Base-by-base conservation (phyloP, 495 filamentous ascomycete species). In the Hypoxylon fuscum region DNA sequence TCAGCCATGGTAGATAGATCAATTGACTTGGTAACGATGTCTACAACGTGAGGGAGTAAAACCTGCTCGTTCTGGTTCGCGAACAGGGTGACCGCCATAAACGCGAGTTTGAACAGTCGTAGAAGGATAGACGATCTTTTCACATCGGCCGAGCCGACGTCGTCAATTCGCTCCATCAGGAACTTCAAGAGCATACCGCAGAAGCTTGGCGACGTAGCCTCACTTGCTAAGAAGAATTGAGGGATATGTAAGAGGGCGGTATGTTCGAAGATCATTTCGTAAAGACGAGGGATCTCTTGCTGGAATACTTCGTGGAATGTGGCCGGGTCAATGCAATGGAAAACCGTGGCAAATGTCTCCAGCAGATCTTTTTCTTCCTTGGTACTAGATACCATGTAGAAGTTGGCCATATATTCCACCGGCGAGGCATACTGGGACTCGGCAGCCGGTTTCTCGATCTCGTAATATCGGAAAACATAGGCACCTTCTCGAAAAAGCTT, bases 261-360 rank as follows among this genome's bases (percentile, higher is more conserved):
- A 75, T 99, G 94, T 61, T 97, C 91, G 73, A 98, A 97, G 81
- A 96, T 97, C 82, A 98, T 96, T 43, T 96, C 90, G 71, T 98
- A 97, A 8, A 99, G 86, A 66, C 90, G 91, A 22, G 94, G 94
- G 54, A 99, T 98, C 76, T 98, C 94, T 9, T 92, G 90, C 64
- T 96, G 91, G 73, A 99, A 99, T 20, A 99, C 92, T 76, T 99
- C 96, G 68, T 99, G 91, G 68, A 99, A 99, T 2, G 93, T 97
- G 1, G 96, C 96, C 3, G 95, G 96, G 70, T 99, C 96, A 66
- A 99, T 96, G 75, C 92, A 95, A 69, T 99, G 95, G 69, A 99
- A 99, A 11, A 98, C 92, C 0, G 95, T 98, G 7, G 94, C 96
- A 65, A 99, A 99, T 8, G 91, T 96, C 76, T 99, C 96, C 7